phyloP scores from a whole-genome alignment of 139 green algal genomes.

The Micractinium conductrix region DNA sequence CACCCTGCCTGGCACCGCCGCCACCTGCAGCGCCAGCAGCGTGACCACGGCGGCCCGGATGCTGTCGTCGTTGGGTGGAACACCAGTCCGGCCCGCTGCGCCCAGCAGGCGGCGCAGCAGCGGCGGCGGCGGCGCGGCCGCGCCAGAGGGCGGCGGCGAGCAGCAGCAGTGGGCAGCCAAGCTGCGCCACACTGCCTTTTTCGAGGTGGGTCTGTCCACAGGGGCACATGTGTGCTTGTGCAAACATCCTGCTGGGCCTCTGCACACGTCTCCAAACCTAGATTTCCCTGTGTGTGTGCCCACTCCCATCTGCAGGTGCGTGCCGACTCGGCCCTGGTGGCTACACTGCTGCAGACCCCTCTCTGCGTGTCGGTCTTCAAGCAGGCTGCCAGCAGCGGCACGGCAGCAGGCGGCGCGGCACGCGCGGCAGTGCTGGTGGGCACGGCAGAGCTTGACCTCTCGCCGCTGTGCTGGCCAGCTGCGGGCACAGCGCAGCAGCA shows the following conservation, averaged over 20 bases:
- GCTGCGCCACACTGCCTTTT: conserved; percentile 10
- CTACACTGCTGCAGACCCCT: conserved; percentile 1
- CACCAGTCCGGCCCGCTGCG: neutral
- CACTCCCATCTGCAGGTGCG: neutral
- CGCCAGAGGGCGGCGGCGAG: too few relatives aligned
- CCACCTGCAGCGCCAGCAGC: neutral
- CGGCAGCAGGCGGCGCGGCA: neutral
- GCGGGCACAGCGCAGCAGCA: neutral
- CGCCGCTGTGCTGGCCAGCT: conserved; percentile 5
- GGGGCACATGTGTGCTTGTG: neutral
- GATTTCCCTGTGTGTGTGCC: neutral
- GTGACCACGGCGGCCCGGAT: conserved; percentile 6
- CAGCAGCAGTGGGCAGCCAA: conserved; percentile 11
- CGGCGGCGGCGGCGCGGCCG: neutral
- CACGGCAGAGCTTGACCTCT: conserved; percentile 5
- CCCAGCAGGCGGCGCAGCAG: conserved; percentile 3
- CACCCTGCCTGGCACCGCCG: conserved; percentile 2
- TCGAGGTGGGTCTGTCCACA: neutral
- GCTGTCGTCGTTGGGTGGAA: too few relatives aligned
- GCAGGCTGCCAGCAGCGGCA: neutral
- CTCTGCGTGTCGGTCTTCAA: conserved; percentile 22
- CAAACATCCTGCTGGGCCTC: neutral
- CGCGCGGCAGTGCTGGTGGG: conserved; percentile 6
- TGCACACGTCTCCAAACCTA: neutral
- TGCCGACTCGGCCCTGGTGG: neutral